These are phyloP conservation scores for Arthrobotrys musiformis DNA, from an alignment of 2,329 filamentous ascomycete genomes.

Conservation along the genomic window DNA sequence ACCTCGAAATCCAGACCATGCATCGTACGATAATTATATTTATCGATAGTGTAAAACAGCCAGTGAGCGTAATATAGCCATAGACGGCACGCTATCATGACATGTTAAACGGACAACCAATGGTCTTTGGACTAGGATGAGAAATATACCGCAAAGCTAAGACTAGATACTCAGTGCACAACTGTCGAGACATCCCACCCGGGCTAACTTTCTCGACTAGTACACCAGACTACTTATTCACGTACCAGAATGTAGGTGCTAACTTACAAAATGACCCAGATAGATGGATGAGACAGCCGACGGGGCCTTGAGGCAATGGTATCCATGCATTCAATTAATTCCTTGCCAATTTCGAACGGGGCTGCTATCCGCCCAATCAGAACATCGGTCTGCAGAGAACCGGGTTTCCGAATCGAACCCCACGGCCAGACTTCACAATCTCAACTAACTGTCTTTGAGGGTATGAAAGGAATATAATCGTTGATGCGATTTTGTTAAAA, in stretches of 20 bases:
- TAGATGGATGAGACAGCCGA: constrained; percentile 1
- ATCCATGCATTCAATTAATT: constrained; percentile 20
- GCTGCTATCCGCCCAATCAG: constrained; percentile 7
- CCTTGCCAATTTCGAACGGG: constrained; percentile 6
- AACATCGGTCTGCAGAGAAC: not conserved
- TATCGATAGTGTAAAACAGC: not conserved
- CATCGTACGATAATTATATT: constrained; percentile 14
- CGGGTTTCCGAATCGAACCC: not conserved
- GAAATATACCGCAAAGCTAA: constrained; percentile 18
- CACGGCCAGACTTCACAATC: not conserved
- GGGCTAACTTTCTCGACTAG: constrained; percentile 19
- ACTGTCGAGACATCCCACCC: constrained; percentile 33
- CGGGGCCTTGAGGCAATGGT: not conserved
- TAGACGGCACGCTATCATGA: constrained; percentile 32
- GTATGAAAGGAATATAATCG: not conserved
- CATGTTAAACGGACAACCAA: constrained; percentile 14
- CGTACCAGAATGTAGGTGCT: too few relatives aligned
- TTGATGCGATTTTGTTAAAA: constrained; percentile 3
- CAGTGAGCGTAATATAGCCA: not conserved
- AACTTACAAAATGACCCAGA: not conserved
- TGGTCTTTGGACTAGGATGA: not conserved
- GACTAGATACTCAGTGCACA: not conserved
- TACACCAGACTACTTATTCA: too few relatives aligned
- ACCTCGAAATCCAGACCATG: not conserved
- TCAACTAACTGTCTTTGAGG: not conserved